These are phyloP conservation scores for Candida namnaoensis DNA, from an alignment of 805 yeast genomes.

Conservation along the genomic window DNA sequence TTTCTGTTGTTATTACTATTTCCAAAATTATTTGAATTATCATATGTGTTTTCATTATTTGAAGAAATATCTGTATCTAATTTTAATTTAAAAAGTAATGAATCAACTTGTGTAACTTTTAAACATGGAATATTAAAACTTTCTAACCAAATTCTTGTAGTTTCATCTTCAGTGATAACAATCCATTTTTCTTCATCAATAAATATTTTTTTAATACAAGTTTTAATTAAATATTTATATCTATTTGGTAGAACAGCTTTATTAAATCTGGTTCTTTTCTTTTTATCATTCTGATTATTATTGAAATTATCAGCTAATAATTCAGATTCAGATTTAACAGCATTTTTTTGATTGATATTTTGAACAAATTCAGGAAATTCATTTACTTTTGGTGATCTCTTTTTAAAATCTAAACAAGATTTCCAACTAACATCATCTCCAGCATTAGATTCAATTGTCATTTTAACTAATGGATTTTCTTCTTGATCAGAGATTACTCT, in stretches of 20 bases:
- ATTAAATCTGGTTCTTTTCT: slow-evolving; percentile 2
- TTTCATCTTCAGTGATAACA: slow-evolving; percentile 52
- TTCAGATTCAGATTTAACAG: slow-evolving; percentile 2
- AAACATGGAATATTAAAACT: slow-evolving; percentile 46
- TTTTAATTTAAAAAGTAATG: slow-evolving; percentile 9
- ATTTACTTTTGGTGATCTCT: slow-evolving; percentile 33
- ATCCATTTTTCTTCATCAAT: slow-evolving; percentile 38
- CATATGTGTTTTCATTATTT: slow-evolving; percentile 13
- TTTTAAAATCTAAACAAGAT: slow-evolving; percentile 34
- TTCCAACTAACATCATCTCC: slow-evolving; percentile 45
- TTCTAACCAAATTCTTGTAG: slow-evolving; percentile 42
- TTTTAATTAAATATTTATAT: slow-evolving; percentile 43
- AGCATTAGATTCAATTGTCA: slow-evolving; percentile 29
- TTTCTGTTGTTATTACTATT: slow-evolving; percentile 16
- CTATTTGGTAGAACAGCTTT: slow-evolving; percentile 43
- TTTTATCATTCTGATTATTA: slow-evolving; percentile 3
- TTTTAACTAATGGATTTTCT: slow-evolving; percentile 9
- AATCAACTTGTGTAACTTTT: slow-evolving; percentile 42
- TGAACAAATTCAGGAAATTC: slow-evolving; percentile 38
- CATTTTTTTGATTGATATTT: slow-evolving; percentile 12
- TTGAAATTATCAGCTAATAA: neutral
- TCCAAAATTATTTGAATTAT: slow-evolving; percentile 6
- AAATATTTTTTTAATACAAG: slow-evolving; percentile 47
- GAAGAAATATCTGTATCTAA: slow-evolving; percentile 16
- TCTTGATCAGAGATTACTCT: slow-evolving; percentile 15